Evolutionary conservation across 768 basidiomycete species (phyloP).

Genomic region (Boletus subparvulus): DNA sequence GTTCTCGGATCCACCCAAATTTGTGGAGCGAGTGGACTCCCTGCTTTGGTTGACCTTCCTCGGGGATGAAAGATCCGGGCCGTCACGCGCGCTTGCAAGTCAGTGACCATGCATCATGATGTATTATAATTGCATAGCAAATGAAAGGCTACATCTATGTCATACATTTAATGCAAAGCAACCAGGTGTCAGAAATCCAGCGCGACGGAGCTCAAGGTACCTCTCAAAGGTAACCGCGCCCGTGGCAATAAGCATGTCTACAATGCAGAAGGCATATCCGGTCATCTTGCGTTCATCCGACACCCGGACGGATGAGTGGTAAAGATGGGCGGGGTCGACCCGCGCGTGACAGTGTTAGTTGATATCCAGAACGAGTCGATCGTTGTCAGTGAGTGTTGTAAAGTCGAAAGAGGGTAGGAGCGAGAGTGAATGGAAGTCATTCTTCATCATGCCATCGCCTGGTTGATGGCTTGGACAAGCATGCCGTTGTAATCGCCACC

Average conservation of each 20-base stretch:
- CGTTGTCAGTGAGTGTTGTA: constrained; percentile 8
- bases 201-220: background rate
- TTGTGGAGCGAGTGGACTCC: too few relatives aligned
- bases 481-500: constrained; percentile 42
- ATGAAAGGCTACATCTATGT: background rate
- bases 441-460: constrained; percentile 23
- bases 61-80: too few relatives aligned
- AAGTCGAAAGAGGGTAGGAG: constrained; percentile 12
- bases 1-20: too few relatives aligned
- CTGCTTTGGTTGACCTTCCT: too few relatives aligned
- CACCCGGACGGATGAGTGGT: constrained; percentile 14
- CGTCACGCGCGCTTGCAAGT: too few relatives aligned
- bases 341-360: background rate
- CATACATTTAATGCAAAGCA: background rate
- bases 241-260: background rate
- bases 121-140: background rate
- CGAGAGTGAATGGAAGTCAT: constrained; percentile 3
- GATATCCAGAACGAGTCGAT: constrained; percentile 22
- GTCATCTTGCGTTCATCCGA: constrained; percentile 6
- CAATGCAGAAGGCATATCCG: too few relatives aligned
- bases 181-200: background rate
- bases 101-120: background rate
- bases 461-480: constrained; percentile 35
- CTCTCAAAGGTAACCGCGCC: constrained; percentile 16
- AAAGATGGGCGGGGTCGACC: constrained; percentile 10